A percentile compares a stretch with the other conserved stretches of the same genome.
phyloP scores from a whole-genome alignment of 202 grass and related monocot genomes.

The Tripidium arundinaceum region DNA sequence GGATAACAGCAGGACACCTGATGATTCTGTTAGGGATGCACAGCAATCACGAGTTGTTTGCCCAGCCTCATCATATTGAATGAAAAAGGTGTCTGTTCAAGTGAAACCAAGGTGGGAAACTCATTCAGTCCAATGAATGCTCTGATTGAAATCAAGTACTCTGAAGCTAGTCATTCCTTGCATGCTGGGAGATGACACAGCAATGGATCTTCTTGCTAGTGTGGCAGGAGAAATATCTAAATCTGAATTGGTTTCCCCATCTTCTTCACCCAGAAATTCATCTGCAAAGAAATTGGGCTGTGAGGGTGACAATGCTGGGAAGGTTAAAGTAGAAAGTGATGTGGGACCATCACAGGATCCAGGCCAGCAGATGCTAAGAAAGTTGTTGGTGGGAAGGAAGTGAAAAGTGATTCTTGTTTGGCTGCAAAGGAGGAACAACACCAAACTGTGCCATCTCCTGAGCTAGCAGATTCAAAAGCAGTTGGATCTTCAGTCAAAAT shows the following conservation, averaged over 20 bases:
- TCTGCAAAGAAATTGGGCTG: conserved; percentile 22
- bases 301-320: conserved; percentile 31
- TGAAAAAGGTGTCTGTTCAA: conserved; percentile 48
- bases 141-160: conserved; percentile 90
- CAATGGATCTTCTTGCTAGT: conserved; percentile 79
- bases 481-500: conserved; percentile 28
- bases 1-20: conserved; percentile 38
- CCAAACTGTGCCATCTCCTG: conserved; percentile 7
- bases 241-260: conserved; percentile 55
- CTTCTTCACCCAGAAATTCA: conserved; percentile 35
- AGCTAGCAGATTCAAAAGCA: conserved; percentile 23
- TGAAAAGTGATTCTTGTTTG: conserved; percentile 24
- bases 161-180: conserved; percentile 48
- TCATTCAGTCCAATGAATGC: conserved; percentile 83
- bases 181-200: conserved; percentile 54
- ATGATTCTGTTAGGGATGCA: conserved; percentile 48
- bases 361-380: conserved; percentile 25
- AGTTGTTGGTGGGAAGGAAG: conserved; percentile 24
- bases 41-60: conserved; percentile 37
- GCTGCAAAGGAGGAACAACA: conserved; percentile 11
- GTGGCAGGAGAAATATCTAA: conserved; percentile 79
- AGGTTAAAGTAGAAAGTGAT: conserved; percentile 36
- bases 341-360: conserved; percentile 6
- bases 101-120: conserved; percentile 43
- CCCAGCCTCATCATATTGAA: conserved; percentile 48